Evolutionary conservation across 2,329 filamentous ascomycete genomes (phyloP).

Genomic region (Apiospora pterosperma): DNA sequence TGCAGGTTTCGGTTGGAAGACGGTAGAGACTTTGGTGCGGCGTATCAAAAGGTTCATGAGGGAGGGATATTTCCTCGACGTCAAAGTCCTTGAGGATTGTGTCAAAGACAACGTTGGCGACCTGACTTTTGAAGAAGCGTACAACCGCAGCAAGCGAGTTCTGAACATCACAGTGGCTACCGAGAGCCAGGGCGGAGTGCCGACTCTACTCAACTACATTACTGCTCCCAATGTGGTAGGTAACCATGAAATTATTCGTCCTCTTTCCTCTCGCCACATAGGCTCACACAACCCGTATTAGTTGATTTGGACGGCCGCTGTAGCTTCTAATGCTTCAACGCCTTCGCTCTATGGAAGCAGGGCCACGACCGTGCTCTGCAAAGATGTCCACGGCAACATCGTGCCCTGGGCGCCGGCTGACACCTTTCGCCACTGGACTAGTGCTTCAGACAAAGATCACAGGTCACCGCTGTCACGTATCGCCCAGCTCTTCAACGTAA

Average conservation of each 20-base stretch:
- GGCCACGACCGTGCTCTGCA: constrained; percentile 68
- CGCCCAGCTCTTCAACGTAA: constrained; percentile 84
- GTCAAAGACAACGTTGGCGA: constrained; percentile 84
- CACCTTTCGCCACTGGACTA: constrained; percentile 67
- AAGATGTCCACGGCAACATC: constrained; percentile 69
- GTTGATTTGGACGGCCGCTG: constrained; percentile 77
- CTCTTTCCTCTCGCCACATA: no score
- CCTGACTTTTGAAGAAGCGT: constrained; percentile 90
- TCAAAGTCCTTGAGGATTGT: constrained; percentile 76
- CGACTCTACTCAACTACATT: constrained; percentile 84
- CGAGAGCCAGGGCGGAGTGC: constrained; percentile 69
- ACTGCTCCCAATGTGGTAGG: constrained; percentile 88
- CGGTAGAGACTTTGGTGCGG: constrained; percentile 62
- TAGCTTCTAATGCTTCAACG: constrained; percentile 69
- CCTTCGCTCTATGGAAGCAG: constrained; percentile 63
- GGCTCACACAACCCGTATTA: constrained; percentile 25
- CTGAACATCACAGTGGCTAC: constrained; percentile 90
- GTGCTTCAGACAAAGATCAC: constrained; percentile 61
- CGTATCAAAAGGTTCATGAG: constrained; percentile 66
- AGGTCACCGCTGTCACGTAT: constrained; percentile 62
- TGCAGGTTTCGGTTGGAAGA: constrained; percentile 47
- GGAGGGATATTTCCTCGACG: constrained; percentile 82
- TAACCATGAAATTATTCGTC: constrained; percentile 20
- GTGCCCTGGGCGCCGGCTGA: constrained; percentile 69
- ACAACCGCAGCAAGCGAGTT: constrained; percentile 77